A percentile compares a stretch with the other conserved stretches of the same genome.
phyloP scores from a whole-genome alignment of 2,329 filamentous ascomycete genomes.

The Teratosphaeria destructans region DNA sequence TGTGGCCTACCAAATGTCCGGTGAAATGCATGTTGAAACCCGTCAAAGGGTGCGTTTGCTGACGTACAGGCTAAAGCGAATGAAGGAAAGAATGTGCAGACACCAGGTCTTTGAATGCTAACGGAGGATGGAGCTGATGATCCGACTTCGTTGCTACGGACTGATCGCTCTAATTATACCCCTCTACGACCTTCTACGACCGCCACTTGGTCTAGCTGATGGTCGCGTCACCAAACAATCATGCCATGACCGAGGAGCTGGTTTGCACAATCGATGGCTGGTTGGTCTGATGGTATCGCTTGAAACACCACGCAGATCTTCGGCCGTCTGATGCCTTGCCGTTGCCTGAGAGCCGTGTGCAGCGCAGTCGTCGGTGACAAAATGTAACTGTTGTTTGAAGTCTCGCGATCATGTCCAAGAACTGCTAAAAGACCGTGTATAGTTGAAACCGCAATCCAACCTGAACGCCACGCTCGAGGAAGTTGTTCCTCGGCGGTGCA shows the following conservation, averaged over 20 bases:
- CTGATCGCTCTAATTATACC: not conserved
- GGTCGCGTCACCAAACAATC: not conserved
- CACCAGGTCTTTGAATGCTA: conserved; percentile 5
- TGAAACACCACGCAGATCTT: not conserved
- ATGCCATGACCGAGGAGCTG: not conserved
- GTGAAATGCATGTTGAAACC: conserved; percentile 9
- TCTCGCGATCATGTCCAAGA: not conserved
- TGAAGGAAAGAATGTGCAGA: conserved; percentile 3
- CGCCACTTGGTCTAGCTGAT: not conserved
- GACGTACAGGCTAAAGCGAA: not conserved
- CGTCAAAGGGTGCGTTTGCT: conserved; percentile 1
- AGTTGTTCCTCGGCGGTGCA: not conserved
- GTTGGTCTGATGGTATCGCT: not conserved
- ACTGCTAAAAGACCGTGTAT: not conserved
- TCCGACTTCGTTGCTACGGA: not conserved
- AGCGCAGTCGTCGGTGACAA: not conserved
- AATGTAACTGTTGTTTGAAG: not conserved
- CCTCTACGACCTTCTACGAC: not conserved
- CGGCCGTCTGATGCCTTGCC: not conserved
- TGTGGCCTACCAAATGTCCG: conserved; percentile 3
- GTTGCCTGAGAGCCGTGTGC: not conserved
- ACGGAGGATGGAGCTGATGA: not conserved
- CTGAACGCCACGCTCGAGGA: not conserved
- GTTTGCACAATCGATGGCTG: not conserved
- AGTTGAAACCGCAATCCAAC: not conserved